phyloP scores from a whole-genome alignment of 805 yeast species.

The Nakazawaea wickerhamii region DNA sequence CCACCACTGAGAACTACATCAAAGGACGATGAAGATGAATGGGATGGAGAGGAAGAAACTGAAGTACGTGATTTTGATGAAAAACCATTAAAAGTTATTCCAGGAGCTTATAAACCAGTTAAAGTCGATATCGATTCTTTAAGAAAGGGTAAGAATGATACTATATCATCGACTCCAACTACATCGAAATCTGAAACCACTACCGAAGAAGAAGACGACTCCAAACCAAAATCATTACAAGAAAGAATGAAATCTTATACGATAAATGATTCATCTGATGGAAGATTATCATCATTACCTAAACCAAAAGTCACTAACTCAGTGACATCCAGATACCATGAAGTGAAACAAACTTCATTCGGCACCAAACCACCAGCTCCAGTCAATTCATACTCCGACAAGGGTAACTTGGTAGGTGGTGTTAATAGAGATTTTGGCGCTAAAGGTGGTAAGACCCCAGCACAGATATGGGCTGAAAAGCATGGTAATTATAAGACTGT shows the following conservation, averaged over 20 bases:
- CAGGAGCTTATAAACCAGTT: constrained; percentile 63
- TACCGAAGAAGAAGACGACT: constrained; percentile 38
- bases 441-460: constrained; percentile 82
- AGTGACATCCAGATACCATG: constrained; percentile 44
- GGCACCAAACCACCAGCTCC: constrained; percentile 31
- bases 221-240: constrained; percentile 40
- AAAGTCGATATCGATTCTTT: constrained; percentile 54
- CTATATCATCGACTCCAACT: constrained; percentile 36
- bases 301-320: constrained; percentile 50
- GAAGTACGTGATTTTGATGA: constrained; percentile 47
- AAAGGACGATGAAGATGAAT: constrained; percentile 47
- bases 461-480: constrained; percentile 93
- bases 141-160: constrained; percentile 43
- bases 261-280: constrained; percentile 25
- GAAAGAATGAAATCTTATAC: constrained; percentile 33
- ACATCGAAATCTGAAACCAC: constrained; percentile 33
- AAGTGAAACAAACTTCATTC: constrained; percentile 29
- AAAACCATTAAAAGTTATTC: constrained; percentile 46
- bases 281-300: constrained; percentile 56
- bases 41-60: constrained; percentile 64
- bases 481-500: constrained; percentile 59
- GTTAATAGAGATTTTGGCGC: constrained; percentile 57
- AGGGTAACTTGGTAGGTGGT: constrained; percentile 51
- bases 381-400: constrained; percentile 22
- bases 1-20: not conserved